Conservation (phyloP, 2,329 filamentous ascomycete genomes). For the Aschersonia sp. region DNA sequence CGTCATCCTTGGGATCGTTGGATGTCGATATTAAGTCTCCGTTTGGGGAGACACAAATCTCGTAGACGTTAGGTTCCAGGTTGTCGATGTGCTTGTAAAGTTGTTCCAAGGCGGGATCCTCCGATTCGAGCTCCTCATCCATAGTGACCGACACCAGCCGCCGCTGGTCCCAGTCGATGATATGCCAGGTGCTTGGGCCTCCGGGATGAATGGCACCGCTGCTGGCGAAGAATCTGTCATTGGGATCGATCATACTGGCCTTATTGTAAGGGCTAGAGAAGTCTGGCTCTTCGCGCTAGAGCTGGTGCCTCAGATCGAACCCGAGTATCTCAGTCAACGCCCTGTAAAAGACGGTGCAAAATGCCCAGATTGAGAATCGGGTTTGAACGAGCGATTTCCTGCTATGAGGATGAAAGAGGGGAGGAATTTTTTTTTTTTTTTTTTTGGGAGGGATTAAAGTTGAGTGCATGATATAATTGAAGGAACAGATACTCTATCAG, state of each 20-base stretch:
- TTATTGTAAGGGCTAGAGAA: no score
- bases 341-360: no score
- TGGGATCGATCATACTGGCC: constrained; percentile 1
- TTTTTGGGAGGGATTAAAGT: no score
- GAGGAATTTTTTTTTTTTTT: no score
- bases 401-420: no score
- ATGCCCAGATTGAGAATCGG: no score
- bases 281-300: no score
- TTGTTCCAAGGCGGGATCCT: constrained; percentile 8
- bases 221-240: background rate
- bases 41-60: constrained; percentile 8
- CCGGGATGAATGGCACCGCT: constrained; percentile 2
- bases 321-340: no score
- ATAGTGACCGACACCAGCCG: constrained; percentile 11
- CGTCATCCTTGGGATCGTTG: constrained; percentile 13
- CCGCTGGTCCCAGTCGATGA: constrained; percentile 11
- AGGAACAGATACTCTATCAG: no score
- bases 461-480: no score
- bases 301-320: no score
- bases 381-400: no score
- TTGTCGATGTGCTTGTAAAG: constrained; percentile 8
- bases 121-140: constrained; percentile 10
- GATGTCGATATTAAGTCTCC: constrained; percentile 6
- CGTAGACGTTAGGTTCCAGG: constrained; percentile 8
- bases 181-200: constrained; percentile 11